Conservation (phyloP, 1,284 basidiomycete genomes). For the Tremellales sp. region DNA sequence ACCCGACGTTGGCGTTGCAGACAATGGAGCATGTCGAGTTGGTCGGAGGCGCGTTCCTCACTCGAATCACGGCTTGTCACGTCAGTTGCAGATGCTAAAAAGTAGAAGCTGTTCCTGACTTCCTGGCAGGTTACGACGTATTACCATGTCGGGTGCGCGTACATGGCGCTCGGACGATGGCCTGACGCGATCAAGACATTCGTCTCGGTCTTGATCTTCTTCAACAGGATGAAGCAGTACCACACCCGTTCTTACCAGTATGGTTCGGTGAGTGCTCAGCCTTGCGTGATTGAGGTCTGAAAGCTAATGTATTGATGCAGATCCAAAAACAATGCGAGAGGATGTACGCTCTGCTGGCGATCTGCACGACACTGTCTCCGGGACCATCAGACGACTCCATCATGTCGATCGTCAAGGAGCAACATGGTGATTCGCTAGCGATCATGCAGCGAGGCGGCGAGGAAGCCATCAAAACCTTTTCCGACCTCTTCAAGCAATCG, state of each 20-base stretch:
- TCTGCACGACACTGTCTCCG: slow-evolving; percentile 88
- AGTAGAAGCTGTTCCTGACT: slow-evolving; percentile 5
- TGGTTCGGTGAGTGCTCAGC: slow-evolving; percentile 65
- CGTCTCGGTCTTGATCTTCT: slow-evolving; percentile 88
- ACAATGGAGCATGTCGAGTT: slow-evolving; percentile 92
- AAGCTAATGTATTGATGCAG: slow-evolving; percentile 46
- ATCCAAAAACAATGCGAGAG: slow-evolving; percentile 96
- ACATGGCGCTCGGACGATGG: slow-evolving; percentile 90
- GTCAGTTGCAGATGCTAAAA: slow-evolving; percentile 54
- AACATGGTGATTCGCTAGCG: slow-evolving; percentile 83
- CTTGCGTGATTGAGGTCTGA: slow-evolving; percentile 1
- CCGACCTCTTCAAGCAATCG: slow-evolving; percentile 90
- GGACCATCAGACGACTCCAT: slow-evolving; percentile 90
- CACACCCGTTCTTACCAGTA: slow-evolving; percentile 95
- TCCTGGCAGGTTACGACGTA: slow-evolving; percentile 49
- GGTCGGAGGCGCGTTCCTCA: slow-evolving; percentile 72
- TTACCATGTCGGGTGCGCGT: slow-evolving; percentile 95
- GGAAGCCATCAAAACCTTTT: slow-evolving; percentile 77
- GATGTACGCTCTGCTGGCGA: slow-evolving; percentile 93
- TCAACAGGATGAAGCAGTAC: slow-evolving; percentile 87
- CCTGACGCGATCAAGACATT: slow-evolving; percentile 93
- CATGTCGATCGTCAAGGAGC: slow-evolving; percentile 86
- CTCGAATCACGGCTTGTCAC: slow-evolving; percentile 88
- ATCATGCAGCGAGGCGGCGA: slow-evolving; percentile 66
- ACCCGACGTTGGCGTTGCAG: slow-evolving; percentile 91